phyloP scores from a whole-genome alignment of 2,329 filamentous ascomycete genomes.

The Hortaea werneckii region DNA sequence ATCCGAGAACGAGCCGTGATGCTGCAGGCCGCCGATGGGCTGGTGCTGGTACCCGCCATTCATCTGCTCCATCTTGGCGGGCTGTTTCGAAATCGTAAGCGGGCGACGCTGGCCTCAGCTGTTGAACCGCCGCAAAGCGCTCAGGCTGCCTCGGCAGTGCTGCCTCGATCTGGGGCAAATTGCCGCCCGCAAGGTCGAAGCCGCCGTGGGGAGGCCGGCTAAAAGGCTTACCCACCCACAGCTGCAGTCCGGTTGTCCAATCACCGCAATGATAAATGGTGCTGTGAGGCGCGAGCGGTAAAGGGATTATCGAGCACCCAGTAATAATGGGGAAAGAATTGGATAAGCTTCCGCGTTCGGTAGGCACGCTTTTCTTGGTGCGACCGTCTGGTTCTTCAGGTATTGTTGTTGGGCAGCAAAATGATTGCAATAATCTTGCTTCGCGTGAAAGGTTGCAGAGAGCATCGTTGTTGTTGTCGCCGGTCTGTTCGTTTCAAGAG shows the following conservation, averaged over 20 bases:
- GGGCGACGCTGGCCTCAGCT: neutral
- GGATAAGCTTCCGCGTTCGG: neutral
- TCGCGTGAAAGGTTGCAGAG: too few relatives aligned
- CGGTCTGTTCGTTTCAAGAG: too few relatives aligned
- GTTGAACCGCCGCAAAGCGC: constrained; percentile 8
- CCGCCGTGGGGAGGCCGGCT: neutral
- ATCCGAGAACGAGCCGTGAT: neutral
- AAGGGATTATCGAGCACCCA: too few relatives aligned
- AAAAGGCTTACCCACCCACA: neutral
- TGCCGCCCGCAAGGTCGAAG: neutral
- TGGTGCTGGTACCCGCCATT: constrained; percentile 1
- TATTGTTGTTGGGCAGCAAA: constrained; percentile 20
- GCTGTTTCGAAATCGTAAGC: neutral
- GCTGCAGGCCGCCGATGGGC: neutral
- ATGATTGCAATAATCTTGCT: constrained; percentile 14
- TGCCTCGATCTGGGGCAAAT: neutral
- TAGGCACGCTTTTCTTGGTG: neutral
- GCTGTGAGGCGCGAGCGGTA: too few relatives aligned
- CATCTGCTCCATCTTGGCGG: neutral
- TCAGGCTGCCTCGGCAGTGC: neutral
- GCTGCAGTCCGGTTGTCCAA: too few relatives aligned
- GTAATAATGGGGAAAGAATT: too few relatives aligned
- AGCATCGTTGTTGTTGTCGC: too few relatives aligned
- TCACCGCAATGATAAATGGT: too few relatives aligned
- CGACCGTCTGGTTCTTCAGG: constrained; percentile 5